Evolutionary conservation across 2,329 filamentous ascomycete genomes (phyloP).

Genomic region (Tolypocladium endophyticum): DNA sequence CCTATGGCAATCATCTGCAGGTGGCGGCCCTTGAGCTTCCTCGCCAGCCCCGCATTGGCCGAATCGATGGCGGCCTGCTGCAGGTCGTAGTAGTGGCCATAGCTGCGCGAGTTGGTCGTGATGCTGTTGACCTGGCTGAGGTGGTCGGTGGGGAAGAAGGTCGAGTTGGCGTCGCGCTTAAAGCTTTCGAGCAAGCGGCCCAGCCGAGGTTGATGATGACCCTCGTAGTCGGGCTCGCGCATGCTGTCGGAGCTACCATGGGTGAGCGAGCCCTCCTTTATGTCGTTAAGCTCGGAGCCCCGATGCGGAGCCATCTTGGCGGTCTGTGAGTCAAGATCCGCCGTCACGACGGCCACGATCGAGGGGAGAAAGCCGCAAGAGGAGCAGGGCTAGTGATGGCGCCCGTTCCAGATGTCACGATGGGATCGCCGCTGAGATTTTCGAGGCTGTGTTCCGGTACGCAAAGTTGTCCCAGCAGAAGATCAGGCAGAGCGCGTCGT

Average conservation of each 20-base stretch:
- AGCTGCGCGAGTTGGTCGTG: background rate
- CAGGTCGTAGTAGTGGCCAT: conserved; percentile 44
- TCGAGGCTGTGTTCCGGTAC: background rate
- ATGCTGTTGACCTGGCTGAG: conserved; percentile 22
- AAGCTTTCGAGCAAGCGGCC: conserved; percentile 49
- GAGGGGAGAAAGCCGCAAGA: background rate
- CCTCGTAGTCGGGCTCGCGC: conserved; percentile 37
- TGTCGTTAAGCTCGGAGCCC: conserved; percentile 45
- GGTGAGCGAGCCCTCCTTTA: conserved; percentile 46
- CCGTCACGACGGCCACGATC: background rate
- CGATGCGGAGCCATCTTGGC: conserved; percentile 24
- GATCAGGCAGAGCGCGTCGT: background rate
- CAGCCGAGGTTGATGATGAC: conserved; percentile 21
- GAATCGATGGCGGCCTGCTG: conserved; percentile 58
- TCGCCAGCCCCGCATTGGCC: conserved; percentile 62
- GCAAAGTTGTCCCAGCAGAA: background rate
- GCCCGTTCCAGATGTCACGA: background rate
- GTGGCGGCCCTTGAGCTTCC: conserved; percentile 74
- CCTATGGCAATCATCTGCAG: conserved; percentile 97
- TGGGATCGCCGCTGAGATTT: background rate
- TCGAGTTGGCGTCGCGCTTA: conserved; percentile 45
- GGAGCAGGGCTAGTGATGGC: background rate
- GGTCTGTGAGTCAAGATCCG: background rate
- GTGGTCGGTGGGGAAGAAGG: conserved; percentile 35
- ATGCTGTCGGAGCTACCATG: conserved; percentile 40